Evolutionary conservation across 1,284 basidiomycete species (phyloP).

Genomic region (Apiotrichum gracile): DNA sequence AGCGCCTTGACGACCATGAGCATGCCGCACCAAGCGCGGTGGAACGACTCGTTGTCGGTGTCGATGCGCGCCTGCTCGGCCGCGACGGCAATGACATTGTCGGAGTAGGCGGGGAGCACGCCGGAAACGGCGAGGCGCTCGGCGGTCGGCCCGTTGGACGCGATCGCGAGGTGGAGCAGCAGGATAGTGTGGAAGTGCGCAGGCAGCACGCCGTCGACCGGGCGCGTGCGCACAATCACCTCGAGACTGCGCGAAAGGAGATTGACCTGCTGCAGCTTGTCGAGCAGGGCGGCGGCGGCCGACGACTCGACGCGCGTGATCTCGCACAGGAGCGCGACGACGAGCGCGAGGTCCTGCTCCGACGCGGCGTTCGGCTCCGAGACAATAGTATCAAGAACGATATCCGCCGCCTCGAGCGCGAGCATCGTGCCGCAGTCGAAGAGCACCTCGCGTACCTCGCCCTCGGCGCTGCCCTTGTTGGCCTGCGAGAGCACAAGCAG

Average conservation of each 20-base stretch:
- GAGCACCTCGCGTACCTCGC: slow-evolving; percentile 18
- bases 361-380: slow-evolving; percentile 4
- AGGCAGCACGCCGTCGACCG: slow-evolving; percentile 23
- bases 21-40: slow-evolving; percentile 78
- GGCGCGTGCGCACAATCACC: slow-evolving; percentile 57
- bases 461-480: slow-evolving; percentile 6
- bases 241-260: slow-evolving; percentile 71
- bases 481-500: slow-evolving; percentile 60
- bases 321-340: slow-evolving; percentile 36
- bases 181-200: slow-evolving; percentile 71
- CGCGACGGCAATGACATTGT: slow-evolving; percentile 68
- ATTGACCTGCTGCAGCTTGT: slow-evolving; percentile 72
- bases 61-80: slow-evolving; percentile 69
- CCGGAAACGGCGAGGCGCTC: slow-evolving; percentile 81
- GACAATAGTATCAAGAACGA: slow-evolving; percentile 30
- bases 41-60: slow-evolving; percentile 67
- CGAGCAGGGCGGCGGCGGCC: slow-evolving; percentile 57
- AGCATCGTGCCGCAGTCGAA: slow-evolving; percentile 31
- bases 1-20: slow-evolving; percentile 72
- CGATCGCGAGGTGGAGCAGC: slow-evolving; percentile 79
- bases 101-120: slow-evolving; percentile 71
- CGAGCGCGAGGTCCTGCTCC: slow-evolving; percentile 30
- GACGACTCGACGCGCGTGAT: slow-evolving; percentile 21
- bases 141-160: slow-evolving; percentile 66
- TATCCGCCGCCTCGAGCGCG: slow-evolving; percentile 35